Conservation (phyloP, 2,329 filamentous ascomycete species). For the Arthrobotrys megalospora region DNA sequence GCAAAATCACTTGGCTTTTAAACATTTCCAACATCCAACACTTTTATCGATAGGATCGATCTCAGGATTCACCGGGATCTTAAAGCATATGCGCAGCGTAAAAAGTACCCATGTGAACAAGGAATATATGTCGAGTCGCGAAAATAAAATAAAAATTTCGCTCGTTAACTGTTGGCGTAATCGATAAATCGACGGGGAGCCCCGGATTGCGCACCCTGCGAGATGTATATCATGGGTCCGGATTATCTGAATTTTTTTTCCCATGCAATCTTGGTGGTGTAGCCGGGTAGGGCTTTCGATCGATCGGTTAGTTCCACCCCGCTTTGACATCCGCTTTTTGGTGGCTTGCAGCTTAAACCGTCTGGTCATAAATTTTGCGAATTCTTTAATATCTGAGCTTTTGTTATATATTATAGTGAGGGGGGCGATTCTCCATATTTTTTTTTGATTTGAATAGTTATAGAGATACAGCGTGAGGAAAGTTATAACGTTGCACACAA, state of each 20-base stretch:
- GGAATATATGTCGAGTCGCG: conserved; percentile 13
- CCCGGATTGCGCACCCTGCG: conserved; percentile 10
- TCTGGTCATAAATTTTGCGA: conserved; percentile 4
- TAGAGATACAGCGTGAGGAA: not conserved
- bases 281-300: conserved; percentile 5
- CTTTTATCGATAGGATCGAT: conserved; percentile 19
- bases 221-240: conserved; percentile 27
- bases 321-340: conserved; percentile 25
- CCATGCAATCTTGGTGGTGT: not conserved
- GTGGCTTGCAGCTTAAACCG: conserved; percentile 3
- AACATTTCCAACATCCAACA: conserved; percentile 23
- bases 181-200: conserved; percentile 8
- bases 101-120: not conserved
- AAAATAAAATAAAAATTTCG: conserved; percentile 13
- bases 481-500: not conserved
- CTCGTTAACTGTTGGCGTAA: conserved; percentile 18
- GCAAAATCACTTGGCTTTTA: conserved; percentile 17
- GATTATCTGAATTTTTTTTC: conserved; percentile 23
- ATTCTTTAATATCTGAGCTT: conserved; percentile 9
- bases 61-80: conserved; percentile 1
- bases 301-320: conserved; percentile 24
- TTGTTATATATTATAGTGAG: conserved; percentile 16
- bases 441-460: not conserved
- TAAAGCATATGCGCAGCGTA: not conserved
- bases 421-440: not conserved